Conservation (phyloP, 2,329 filamentous ascomycete genomes). For the Didymosphaeria variabile region DNA sequence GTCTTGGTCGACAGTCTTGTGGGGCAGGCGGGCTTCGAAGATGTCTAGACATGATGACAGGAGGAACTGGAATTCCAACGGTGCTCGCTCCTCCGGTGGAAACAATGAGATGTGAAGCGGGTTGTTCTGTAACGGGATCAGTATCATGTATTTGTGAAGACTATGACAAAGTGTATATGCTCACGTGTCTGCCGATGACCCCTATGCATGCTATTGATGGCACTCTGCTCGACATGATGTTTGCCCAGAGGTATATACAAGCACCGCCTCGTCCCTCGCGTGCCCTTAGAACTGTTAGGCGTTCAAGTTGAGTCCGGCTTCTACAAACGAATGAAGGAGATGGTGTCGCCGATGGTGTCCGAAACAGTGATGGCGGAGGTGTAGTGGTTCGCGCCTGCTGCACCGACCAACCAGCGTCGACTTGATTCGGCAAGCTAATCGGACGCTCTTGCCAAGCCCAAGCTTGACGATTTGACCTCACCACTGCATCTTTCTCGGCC, state of each 20-base stretch:
- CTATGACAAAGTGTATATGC: conserved; percentile 32
- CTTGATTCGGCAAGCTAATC: conserved; percentile 42
- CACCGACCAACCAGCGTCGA: conserved; percentile 43
- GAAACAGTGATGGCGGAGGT: conserved; percentile 34
- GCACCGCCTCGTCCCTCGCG: not conserved
- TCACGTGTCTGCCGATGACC: conserved; percentile 90
- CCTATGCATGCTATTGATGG: conserved; percentile 91
- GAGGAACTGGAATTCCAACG: conserved; percentile 91
- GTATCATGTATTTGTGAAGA: not conserved
- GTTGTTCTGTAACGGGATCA: conserved; percentile 75
- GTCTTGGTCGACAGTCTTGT: conserved; percentile 79
- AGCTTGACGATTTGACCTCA: conserved; percentile 43
- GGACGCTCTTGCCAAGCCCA: conserved; percentile 25
- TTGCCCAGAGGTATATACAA: not conserved
- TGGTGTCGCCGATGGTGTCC: conserved; percentile 29
- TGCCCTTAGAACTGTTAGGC: not conserved
- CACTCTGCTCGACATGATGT: conserved; percentile 57
- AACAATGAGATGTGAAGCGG: conserved; percentile 94
- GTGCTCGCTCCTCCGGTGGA: conserved; percentile 74
- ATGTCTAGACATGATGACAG: conserved; percentile 92
- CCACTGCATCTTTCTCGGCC: conserved; percentile 32
- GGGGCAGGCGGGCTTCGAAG: conserved; percentile 83
- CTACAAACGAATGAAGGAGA: conserved; percentile 18
- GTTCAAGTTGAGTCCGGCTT: not conserved
- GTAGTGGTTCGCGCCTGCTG: conserved; percentile 7